Evolutionary conservation across 1,284 basidiomycete genomes (phyloP), one percentile per base, ranked within the genome.

Genomic region (Heterobasidion occidentale): DNA sequence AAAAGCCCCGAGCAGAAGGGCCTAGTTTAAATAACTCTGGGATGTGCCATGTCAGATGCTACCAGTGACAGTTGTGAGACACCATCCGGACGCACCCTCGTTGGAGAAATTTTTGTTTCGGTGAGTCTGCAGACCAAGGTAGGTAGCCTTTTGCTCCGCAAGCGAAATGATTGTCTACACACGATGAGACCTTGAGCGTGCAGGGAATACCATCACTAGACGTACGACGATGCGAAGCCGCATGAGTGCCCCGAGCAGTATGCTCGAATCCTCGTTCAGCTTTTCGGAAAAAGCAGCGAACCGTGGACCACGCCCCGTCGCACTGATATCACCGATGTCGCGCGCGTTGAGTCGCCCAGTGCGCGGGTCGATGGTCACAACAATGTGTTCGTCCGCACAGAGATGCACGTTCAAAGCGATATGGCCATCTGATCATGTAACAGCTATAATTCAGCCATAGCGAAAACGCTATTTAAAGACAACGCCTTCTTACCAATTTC

Each of bases 251-350:
- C 77, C 75, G 17, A 80, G 68, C 34, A 91, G 65, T 53, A 76
- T 62, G 9, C 68, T 64, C 2, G 90, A 90, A 57, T 79, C 78
- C 44, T 85, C 78, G 58, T 90, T 90, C 56, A 92, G 65, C 51
- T 70, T 75, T 15, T 84, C 79, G 0, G 83, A 77, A 52, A 83
- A 67, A 2, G 68, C 61, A 7, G 76, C 70, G 64, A 88, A 88
- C 34, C 78, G 77, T 15, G 81, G 80, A 0, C 78, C 84, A 50
- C 83, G 78, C n/a, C 83, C 81, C 45, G 84, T 81, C 8, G 84
- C 83, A 3, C 87, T 83, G 33, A 92, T 77, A 63, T 89, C 87
- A 8, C 88, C 88, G 1, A 82, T 86, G 66, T 91, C 88, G 11
- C 82, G 77, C 46, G 91, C 72, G 57, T 76, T 83, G 59, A 91